Conservation (phyloP, 768 basidiomycete species). For the Russula sp. region DNA sequence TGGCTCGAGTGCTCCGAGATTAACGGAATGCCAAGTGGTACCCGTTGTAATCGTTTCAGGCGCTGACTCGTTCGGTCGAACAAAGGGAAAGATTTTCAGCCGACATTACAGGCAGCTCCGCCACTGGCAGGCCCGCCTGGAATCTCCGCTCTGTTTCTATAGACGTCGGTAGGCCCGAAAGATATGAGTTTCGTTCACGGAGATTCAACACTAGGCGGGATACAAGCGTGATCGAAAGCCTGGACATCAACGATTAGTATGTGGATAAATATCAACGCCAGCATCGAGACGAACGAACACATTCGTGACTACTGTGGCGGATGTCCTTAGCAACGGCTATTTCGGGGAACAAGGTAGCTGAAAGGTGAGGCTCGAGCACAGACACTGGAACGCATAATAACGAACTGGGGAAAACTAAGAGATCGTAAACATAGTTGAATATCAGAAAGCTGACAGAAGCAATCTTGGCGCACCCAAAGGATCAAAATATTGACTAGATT, state of each 20-base stretch:
- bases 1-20: too few relatives aligned
- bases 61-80: background rate
- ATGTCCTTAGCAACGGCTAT: background rate
- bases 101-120: background rate
- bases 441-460: background rate
- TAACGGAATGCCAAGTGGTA: too few relatives aligned
- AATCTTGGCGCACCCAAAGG: background rate
- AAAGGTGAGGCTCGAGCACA: too few relatives aligned
- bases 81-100: too few relatives aligned
- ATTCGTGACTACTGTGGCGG: slow-evolving; percentile 4
- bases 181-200: background rate
- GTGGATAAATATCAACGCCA: background rate
- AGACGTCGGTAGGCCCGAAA: background rate
- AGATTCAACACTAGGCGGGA: slow-evolving; percentile 14
- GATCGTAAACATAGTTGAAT: background rate
- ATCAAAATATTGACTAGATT: slow-evolving; percentile 8
- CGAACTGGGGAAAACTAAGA: background rate
- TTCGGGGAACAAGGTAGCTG: too few relatives aligned
- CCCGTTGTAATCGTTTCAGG: too few relatives aligned
- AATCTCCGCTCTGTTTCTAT: slow-evolving; percentile 3
- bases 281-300: slow-evolving; percentile 5
- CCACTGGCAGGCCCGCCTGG: background rate
- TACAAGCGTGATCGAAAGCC: slow-evolving; percentile 7
- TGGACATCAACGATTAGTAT: background rate
- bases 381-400: too few relatives aligned